Evolutionary conservation across 2,329 filamentous ascomycete species (phyloP).

Genomic region (Chrysosporium keratinophilum): DNA sequence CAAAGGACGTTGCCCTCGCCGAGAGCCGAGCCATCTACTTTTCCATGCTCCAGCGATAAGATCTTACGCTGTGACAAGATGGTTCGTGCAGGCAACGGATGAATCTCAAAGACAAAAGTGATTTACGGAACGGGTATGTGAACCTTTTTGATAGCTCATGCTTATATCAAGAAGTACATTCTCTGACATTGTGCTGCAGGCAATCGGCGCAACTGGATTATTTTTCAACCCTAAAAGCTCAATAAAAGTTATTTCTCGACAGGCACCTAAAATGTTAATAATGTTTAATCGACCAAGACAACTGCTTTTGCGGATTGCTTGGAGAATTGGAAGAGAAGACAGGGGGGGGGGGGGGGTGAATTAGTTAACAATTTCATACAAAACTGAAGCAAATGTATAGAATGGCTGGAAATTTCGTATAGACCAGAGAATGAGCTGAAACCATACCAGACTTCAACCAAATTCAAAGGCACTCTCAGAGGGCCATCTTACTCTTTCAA

Average conservation of each 20-base stretch:
- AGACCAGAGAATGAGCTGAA: too few species aligned
- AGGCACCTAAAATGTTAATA: not conserved
- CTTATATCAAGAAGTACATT: too few species aligned
- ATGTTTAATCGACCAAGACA: not conserved
- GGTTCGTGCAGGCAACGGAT: not conserved
- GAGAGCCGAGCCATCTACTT: slow-evolving; percentile 10
- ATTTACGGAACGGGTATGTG: not conserved
- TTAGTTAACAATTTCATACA: too few species aligned
- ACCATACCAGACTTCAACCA: too few species aligned
- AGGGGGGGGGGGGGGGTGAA: too few species aligned
- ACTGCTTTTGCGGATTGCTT: too few species aligned
- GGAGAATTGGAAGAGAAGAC: too few species aligned
- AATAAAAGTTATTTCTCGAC: not conserved
- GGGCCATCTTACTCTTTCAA: too few species aligned
- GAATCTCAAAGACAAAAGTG: not conserved
- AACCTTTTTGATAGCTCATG: not conserved
- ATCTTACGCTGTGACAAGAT: not conserved
- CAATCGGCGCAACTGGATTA: not conserved
- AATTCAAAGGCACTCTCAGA: too few species aligned
- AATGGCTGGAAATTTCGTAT: too few species aligned
- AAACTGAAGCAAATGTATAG: too few species aligned
- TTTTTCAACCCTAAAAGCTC: not conserved
- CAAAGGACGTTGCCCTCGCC: not conserved
- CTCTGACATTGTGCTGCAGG: not conserved
- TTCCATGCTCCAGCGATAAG: slow-evolving; percentile 9